phyloP scores from a whole-genome alignment of 768 basidiomycete species.

The Leccinum variicolor region DNA sequence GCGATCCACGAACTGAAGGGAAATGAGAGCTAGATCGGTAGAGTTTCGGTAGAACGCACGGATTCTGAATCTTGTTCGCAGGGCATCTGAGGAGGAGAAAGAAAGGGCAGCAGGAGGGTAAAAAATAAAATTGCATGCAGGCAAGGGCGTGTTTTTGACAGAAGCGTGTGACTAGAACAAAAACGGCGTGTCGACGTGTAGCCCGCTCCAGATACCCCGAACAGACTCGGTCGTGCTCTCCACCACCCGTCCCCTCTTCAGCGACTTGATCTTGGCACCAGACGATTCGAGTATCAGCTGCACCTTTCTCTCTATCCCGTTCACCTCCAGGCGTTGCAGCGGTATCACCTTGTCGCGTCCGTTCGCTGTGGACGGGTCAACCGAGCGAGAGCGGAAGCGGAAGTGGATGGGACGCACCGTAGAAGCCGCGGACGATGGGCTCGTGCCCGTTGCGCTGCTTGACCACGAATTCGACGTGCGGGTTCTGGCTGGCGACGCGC shows the following conservation, averaged over 20 bases:
- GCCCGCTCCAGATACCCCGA: constrained; percentile 87
- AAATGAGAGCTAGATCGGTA: not conserved
- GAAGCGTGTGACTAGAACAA: constrained; percentile 35
- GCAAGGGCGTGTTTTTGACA: constrained; percentile 29
- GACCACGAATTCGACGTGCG: constrained; percentile 84
- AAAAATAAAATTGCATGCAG: constrained; percentile 21
- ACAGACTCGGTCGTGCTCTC: constrained; percentile 78
- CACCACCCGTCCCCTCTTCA: constrained; percentile 64
- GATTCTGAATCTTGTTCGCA: constrained; percentile 21
- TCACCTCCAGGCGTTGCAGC: constrained; percentile 71
- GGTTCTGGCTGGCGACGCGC: constrained; percentile 64
- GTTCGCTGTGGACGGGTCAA: constrained; percentile 56
- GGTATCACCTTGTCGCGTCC: constrained; percentile 86
- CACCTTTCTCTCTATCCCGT: constrained; percentile 73
- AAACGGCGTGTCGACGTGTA: constrained; percentile 75
- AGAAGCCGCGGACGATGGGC: constrained; percentile 81
- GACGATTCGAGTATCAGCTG: constrained; percentile 83
- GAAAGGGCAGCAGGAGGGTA: not conserved
- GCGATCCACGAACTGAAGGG: constrained; percentile 25
- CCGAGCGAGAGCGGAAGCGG: not conserved
- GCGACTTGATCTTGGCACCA: constrained; percentile 77
- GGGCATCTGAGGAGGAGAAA: constrained; percentile 4
- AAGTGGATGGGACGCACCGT: constrained; percentile 44
- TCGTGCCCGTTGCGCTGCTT: constrained; percentile 70
- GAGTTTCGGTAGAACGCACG: constrained; percentile 12